These are phyloP conservation scores for Pythium apleroticum DNA, from an alignment of 352 stramenopile genomes.

Conservation along the genomic window DNA sequence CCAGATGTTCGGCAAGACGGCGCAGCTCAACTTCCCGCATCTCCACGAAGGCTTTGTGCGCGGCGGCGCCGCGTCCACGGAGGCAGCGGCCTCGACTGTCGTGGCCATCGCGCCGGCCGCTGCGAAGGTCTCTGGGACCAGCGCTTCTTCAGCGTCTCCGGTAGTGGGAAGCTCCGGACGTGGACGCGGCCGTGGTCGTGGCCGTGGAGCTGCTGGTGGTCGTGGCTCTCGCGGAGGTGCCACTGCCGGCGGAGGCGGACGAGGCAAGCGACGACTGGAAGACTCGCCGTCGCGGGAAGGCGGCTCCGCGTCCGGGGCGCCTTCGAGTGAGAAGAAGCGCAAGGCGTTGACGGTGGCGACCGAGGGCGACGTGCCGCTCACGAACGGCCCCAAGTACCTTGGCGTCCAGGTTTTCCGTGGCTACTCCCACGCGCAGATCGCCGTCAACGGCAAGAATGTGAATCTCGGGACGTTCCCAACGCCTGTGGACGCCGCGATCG, in stretches of 20 bases:
- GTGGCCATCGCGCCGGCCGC: neutral
- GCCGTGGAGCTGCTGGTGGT: constrained; percentile 30
- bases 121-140: neutral
- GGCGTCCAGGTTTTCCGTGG: constrained; percentile 71
- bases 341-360: constrained; percentile 21
- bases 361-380: constrained; percentile 18
- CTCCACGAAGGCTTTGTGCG: constrained; percentile 68
- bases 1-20: constrained; percentile 58
- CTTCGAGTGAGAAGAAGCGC: constrained; percentile 32
- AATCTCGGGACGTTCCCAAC: constrained; percentile 75
- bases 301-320: neutral
- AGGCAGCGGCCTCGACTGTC: neutral
- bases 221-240: constrained; percentile 27
- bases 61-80: neutral
- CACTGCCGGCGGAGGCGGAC: constrained; percentile 28
- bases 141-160: constrained; percentile 7
- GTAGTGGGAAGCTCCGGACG: constrained; percentile 11
- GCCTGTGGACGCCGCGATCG: constrained; percentile 64
- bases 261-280: constrained; percentile 57
- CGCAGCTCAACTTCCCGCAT: constrained; percentile 81
- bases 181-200: constrained; percentile 38
- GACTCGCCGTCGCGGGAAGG: constrained; percentile 22
- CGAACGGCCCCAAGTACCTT: constrained; percentile 44
- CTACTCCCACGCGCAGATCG: constrained; percentile 77
- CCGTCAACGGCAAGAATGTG: constrained; percentile 73